Base-by-base conservation (phyloP, 108 stramenopile species). In the Nannochloropsis oceanica region DNA sequence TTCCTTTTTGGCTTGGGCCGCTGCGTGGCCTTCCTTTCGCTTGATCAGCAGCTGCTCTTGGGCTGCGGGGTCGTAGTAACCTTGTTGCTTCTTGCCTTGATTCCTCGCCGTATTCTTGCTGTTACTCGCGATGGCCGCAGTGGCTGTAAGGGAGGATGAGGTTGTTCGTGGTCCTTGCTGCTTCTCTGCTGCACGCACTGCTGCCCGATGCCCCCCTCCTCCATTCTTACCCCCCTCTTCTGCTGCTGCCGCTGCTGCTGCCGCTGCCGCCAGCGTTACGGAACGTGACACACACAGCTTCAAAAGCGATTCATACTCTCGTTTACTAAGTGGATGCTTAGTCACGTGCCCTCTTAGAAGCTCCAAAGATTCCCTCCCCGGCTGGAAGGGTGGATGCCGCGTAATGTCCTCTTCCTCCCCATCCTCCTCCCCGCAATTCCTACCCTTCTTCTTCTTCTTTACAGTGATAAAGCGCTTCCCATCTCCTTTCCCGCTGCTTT, bases 401-500 rank as follows among this genome's bases (percentile, higher is more conserved):
- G 20, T 18, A 8, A 84, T 44, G 83, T 27, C 43, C 83, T 50
- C 42, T 7, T 73, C 59, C 59, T 73, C 22, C 8, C 10, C 59
- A 10, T 73, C 59, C 59, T n/a, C 59, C 7, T 73, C 22, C 9
- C 1, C 22, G 59, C 59, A 7, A 18, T 73, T 73, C 59, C n/a
- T 9, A 18, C 0, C 22, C 59, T 73, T 73, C 34, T 34, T 34
- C 34, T 34, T 27, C 46, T 86, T 90, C 10, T 26, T 18, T 22
- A 91, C 88, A 26, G 89, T 91, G 44, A 91, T 90, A 90, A 83
- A 89, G 27, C 91, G 88, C 13, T 83, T 50, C 24, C 25, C 14
- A 84, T 84, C 8, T 46, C 89, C 91, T 85, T 83, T 86, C 8
- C 91, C 91, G 14, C 22, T 12, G 43, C 90, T 91, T 44, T 91